Evolutionary conservation across 345 rosid genomes (phyloP), one percentile per base, ranked within the genome.

Genomic region (Cochlearia excelsa): DNA sequence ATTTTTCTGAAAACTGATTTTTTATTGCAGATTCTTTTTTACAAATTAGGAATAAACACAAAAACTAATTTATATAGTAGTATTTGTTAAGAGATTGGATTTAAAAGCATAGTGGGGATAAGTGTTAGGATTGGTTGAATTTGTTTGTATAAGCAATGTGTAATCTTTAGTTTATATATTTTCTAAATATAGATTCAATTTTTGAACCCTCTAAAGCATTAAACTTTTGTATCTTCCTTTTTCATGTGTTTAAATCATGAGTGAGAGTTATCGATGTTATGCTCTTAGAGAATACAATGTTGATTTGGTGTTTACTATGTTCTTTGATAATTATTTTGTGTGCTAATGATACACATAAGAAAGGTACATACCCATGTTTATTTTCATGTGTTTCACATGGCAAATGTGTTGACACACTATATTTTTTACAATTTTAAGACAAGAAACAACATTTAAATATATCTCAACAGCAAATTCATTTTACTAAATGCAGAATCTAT

Each of bases 1-100:
- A 28, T 10, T 2, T 9, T 46, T 9, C 40, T 3, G 5, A 40
- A 16, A 27, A 69, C 38, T 30, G 4, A 43, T 53, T 51, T 53
- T 68, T 60, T 38, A 39, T 54, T 68, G 67, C 68, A 44, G 57
- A 70, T 70, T 70, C 66, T 67, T 68, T 61, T 37, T 61, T 69
- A 61, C 51, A 28, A 7, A 61, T 1, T 61, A 69, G 68, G 67
- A 69, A 61, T 59, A 59, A 51, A 64, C 5, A 40, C 1, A 16
- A 34, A 51, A 34, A 6, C 2, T 30, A 8, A 26, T 26, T 54
- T 34, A 33, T 31, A 38, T 6, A 16, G 23, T 45, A 2, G 51
- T 30, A 28, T 10, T 37, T 52, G 51, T 2, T 2, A 33, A 33
- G 63, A 6, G 57, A 61, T 61, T 68, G 45, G 56, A 54, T 54